A percentile compares a stretch with the other conserved stretches of the same genome.
These are phyloP conservation scores for Magnolia changhungtana DNA, from an alignment of 164 flowering plant genomes.

Conservation along the genomic window DNA sequence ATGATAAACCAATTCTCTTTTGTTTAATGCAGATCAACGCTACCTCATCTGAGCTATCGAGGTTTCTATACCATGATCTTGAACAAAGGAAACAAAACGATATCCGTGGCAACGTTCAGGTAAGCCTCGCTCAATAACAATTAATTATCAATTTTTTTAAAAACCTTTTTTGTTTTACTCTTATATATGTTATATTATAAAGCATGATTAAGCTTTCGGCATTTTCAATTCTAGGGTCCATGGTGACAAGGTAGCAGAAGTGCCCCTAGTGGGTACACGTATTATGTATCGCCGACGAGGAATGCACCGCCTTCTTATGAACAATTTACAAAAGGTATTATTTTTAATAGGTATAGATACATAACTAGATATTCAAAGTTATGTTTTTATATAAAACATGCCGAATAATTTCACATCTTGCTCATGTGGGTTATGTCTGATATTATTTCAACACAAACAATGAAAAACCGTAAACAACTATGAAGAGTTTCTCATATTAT, in stretches of 20 bases:
- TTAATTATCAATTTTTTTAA: background rate
- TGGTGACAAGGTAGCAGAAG: conserved; percentile 80
- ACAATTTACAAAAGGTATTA: conserved; percentile 47
- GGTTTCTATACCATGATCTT: conserved; percentile 79
- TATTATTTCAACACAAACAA: too few species aligned
- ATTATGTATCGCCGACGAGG: conserved; percentile 67
- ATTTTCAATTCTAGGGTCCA: conserved; percentile 37
- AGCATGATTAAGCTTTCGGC: background rate
- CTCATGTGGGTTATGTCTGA: too few species aligned
- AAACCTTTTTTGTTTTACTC: background rate
- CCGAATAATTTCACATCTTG: too few species aligned
- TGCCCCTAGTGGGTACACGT: conserved; percentile 82
- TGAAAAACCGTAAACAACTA: background rate
- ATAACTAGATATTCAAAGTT: too few species aligned
- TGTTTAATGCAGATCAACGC: conserved; percentile 45
- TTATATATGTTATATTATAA: background rate
- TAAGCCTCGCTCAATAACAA: conserved; percentile 12
- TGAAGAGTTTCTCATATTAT: background rate
- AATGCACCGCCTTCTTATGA: conserved; percentile 74
- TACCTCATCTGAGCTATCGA: conserved; percentile 61
- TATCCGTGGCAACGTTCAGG: conserved; percentile 75
- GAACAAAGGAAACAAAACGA: conserved; percentile 68
- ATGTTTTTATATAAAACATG: too few species aligned
- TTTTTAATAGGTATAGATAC: background rate
- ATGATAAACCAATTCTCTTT: background rate